Evolutionary conservation across 2,329 filamentous ascomycete species (phyloP), one percentile per base, ranked within the genome.

Genomic region (Raffaelea arxii): DNA sequence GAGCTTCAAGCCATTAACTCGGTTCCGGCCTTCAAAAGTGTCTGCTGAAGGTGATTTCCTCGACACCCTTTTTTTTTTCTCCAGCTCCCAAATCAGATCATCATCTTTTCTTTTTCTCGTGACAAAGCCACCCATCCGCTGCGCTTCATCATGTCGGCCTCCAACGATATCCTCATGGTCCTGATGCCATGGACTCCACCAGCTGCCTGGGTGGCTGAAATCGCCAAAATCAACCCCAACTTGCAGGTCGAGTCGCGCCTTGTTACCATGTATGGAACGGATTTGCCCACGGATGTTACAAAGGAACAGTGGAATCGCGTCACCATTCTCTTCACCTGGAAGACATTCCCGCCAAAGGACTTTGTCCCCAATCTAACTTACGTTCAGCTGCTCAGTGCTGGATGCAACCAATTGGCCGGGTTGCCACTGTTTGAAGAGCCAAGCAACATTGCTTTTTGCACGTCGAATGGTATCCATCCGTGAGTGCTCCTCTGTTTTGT

Each of bases 371-470:
- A 61, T 4, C 56, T 71, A 24, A 61, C 65, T 41, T 68, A 63
- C 49, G 62, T 72, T 21, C 70, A 73, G 56, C 50, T 68, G 25
- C 53, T 57, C 0, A 66, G 63, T 1, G 65, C 70, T 2, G 70
- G 70, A 2, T 63, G 63, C 4, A 68, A 72, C 49, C 52, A 53
- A 35, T 71, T 68, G 65, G 46, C 60, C 3, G 53, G 56, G 1
- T 58, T 66, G 41, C 54, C 55, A 7, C 49, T 55, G 22, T 71
- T 63, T 51, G 49, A 56, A 38, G 59, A 66, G 23, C n/a, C n/a
- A n/a, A 55, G 55, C 2, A 48, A 62, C 2, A 58, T 69, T 2
- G 46, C 57, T 0, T 69, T 71, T 43, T 65, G 64, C 54, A 65
- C 63, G 9, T 56, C 60, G 0, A 69, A 65, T 44, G 68, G 68